A percentile compares a stretch with the other conserved stretches of the same genome.
Conservation (phyloP, 306 rosid species). For the Sphenostylis stenocarpa region DNA sequence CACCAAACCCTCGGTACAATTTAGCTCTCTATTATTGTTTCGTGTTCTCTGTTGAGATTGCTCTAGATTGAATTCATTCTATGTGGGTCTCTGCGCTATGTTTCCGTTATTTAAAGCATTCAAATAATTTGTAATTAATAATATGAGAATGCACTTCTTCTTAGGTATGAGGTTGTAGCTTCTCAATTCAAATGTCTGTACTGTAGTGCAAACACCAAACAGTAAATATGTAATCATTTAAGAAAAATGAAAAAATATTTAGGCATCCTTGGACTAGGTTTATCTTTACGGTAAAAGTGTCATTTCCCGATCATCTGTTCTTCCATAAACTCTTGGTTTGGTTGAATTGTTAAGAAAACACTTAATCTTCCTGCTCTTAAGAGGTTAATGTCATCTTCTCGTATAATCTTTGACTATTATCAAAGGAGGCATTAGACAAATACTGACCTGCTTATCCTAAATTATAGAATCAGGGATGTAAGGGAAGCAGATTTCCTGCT, state of each 20-base stretch:
- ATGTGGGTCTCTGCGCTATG: neutral
- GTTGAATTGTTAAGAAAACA: conserved; percentile 20
- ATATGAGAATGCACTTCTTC: neutral
- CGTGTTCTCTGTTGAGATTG: neutral
- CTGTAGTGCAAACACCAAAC: neutral
- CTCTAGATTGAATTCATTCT: neutral
- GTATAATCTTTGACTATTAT: conserved; percentile 3
- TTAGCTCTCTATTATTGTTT: conserved; percentile 3
- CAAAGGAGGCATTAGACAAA: neutral
- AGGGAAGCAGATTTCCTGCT: conserved; percentile 15
- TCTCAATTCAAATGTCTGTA: conserved; percentile 5
- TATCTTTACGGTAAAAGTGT: conserved; percentile 2
- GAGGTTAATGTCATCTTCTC: neutral
- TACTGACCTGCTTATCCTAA: neutral
- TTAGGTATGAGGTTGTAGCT: conserved; percentile 1
- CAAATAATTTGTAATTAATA: neutral
- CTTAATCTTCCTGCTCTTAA: neutral
- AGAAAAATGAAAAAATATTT: neutral
- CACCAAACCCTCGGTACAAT: conserved; percentile 74
- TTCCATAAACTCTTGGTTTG: neutral
- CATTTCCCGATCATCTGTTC: neutral
- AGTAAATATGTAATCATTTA: neutral
- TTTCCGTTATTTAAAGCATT: conserved; percentile 3
- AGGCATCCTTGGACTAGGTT: neutral
- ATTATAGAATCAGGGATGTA: neutral